Base-by-base conservation (phyloP, 2,329 filamentous ascomycete species). In the Cadophora sp. region DNA sequence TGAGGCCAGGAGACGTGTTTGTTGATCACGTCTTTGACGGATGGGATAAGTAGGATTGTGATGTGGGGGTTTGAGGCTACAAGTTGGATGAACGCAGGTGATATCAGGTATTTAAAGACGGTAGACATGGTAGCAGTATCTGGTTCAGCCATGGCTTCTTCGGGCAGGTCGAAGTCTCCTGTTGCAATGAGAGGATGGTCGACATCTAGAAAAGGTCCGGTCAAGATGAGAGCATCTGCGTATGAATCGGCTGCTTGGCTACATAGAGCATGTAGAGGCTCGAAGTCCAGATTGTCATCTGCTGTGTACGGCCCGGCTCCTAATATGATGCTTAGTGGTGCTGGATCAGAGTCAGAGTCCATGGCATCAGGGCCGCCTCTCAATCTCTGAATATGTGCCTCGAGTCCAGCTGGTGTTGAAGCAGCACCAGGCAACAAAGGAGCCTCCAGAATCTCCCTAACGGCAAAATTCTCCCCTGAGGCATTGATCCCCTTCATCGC, bases 261-360 rank as follows among this genome's bases (percentile, higher is more conserved):
- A 76, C 95, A 95, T 18, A 99, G 84, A 36, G 92, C 88, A 74
- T 94, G 89, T 1, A 99, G 82, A 8, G 95, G 91, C 74, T 96
- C 92, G 76, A 94, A 99, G 71, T 94, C 91, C 55, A 99, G 88
- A 75, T 96, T 96, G 74, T 95, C 92, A 73, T 98, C 94, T 2
- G 94, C 89, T 0, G 94, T 97, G 79, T 96, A 99, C 0, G 96
- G 96, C 0, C 96, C 96, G 0, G 93, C 87, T 1, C 91, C 93
- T 66, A 95, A 85, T 45, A 97, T 79, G 60, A 97, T 82, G 73
- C 86, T 94, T 20, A 98, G 80, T 0, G 95, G 94, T 9, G 87
- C 82, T 0, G 87, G 84, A 2, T 83, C 81, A 4, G 79, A 78
- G 20, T 89, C 87, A 1, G 83, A 81, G 45, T 85, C 89, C 85